Evolutionary conservation across 2,329 filamentous ascomycete species (phyloP).

Genomic region (Xylaria sp.): DNA sequence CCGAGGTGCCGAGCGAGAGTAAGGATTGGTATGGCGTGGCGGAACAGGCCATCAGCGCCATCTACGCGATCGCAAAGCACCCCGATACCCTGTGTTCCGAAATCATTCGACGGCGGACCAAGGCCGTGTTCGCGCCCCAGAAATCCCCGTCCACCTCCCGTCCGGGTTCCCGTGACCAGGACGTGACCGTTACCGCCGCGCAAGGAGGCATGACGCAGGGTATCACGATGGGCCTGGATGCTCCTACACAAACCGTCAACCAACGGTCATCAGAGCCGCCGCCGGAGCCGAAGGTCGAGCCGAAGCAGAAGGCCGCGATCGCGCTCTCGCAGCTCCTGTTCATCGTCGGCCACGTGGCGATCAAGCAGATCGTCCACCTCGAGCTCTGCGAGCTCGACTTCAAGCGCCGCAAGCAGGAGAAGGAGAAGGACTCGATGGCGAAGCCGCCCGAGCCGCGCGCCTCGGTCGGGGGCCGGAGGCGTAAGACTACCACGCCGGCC

Average conservation of each 20-base stretch:
- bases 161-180: constrained; percentile 50
- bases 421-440: constrained; percentile 66
- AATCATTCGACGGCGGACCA: constrained; percentile 84
- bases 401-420: constrained; percentile 91
- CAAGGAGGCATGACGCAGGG: constrained; percentile 40
- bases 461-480: constrained; percentile 35
- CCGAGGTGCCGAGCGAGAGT: constrained; percentile 82
- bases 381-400: constrained; percentile 98
- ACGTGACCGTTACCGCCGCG: constrained; percentile 37
- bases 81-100: constrained; percentile 92
- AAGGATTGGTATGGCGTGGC: constrained; percentile 97
- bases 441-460: constrained; percentile 42
- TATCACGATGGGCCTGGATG: constrained; percentile 36
- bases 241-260: constrained; percentile 38
- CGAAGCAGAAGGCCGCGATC: constrained; percentile 69
- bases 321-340: constrained; percentile 90
- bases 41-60: constrained; percentile 93
- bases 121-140: constrained; percentile 68
- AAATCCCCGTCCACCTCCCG: constrained; percentile 48
- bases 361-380: constrained; percentile 98
- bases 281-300: constrained; percentile 42
- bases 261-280: constrained; percentile 29
- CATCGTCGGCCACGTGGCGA: constrained; percentile 92
- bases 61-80: constrained; percentile 91
- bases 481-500: constrained; percentile 39